Evolutionary conservation across 2,329 filamentous ascomycete genomes (phyloP), one percentile per base, ranked within the genome.

Genomic region (Gyromitra esculenta): DNA sequence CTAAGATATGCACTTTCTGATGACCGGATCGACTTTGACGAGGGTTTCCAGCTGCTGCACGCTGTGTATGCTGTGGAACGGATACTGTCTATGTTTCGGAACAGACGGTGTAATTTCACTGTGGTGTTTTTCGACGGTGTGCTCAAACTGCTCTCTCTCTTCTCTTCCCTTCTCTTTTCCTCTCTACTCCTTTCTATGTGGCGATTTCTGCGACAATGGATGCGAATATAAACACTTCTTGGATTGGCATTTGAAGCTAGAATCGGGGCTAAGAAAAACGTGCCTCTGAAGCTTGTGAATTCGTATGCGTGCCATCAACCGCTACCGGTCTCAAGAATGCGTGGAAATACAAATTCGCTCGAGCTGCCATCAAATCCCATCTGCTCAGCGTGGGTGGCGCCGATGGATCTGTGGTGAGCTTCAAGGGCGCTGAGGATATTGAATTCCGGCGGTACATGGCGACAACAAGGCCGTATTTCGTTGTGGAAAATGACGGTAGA

Each of bases 21-120:
- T 78, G 84, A 86, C 9, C 85, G 87, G 25, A 87, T 94, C 52
- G 89, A 93, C 81, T 91, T 92, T 79, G 80, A 87, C 69, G 82
- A 86, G 64, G 91, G 91, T 0, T 90, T 91, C 73, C 91, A 94
- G 82, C 82, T 94, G 5, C 85, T 94, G 0, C 91, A 93, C 82
- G 91, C 90, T 0, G 86, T 90, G 2, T 91, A 91, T 81, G 87
- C 88, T 0, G 88, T 93, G 0, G 92, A 94, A 82, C 85, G 84
- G 6, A 90, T 93, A 78, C 85, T 94, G 0, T 82, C 85, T 54
- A 86, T 88, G 71, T 85, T 94, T 15, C 84, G 86, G 54, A 86
- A 87, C 70, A 86, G 91, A 64, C 89, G 90, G 68, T 93, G 91
- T 82, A 89, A 89, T 73, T 94, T 93, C 80, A 87, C 93, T 77